Percentiles rank a stretch among this genome's conserved stretches.
Conservation (phyloP, 2,329 filamentous ascomycete species). For the Trichothecium sympodiale region DNA sequence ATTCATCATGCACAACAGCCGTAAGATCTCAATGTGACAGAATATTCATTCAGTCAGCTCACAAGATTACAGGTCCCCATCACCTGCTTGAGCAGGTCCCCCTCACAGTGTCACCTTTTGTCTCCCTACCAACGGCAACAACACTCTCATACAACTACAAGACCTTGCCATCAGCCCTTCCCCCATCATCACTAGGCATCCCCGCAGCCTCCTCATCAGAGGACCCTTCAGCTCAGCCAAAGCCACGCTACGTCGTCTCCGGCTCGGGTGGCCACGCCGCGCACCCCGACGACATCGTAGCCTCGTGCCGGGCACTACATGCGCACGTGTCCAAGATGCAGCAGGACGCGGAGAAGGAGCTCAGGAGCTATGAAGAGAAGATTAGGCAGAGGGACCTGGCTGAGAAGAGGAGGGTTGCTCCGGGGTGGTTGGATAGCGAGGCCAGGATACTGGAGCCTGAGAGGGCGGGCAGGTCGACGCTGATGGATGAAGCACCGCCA, state of each 20-base stretch:
- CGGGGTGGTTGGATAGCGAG: conserved; percentile 71
- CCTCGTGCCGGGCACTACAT: conserved; percentile 68
- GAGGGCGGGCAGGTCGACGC: conserved; percentile 18
- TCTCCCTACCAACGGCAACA: conserved; percentile 78
- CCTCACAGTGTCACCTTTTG: conserved; percentile 86
- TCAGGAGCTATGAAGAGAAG: conserved; percentile 59
- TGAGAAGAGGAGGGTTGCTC: conserved; percentile 69
- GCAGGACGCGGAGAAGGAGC: conserved; percentile 53
- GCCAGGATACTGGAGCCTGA: conserved; percentile 59
- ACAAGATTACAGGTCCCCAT: conserved; percentile 65
- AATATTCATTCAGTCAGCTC: background rate
- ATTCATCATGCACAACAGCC: conserved; percentile 16
- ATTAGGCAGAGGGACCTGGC: conserved; percentile 57
- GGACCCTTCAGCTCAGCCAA: conserved; percentile 19
- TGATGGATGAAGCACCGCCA: conserved; percentile 10
- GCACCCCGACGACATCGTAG: conserved; percentile 75
- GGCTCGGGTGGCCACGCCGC: conserved; percentile 63
- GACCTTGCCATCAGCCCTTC: conserved; percentile 74
- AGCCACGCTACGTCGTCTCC: conserved; percentile 65
- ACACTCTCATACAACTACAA: conserved; percentile 96
- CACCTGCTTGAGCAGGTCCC: conserved; percentile 86
- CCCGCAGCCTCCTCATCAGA: conserved; percentile 22
- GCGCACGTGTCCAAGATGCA: conserved; percentile 62
- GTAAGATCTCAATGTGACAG: conserved; percentile 13
- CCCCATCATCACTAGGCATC: conserved; percentile 30